phyloP scores from a whole-genome alignment of 2,329 filamentous ascomycete genomes.

The Mollisia scopiformis region DNA sequence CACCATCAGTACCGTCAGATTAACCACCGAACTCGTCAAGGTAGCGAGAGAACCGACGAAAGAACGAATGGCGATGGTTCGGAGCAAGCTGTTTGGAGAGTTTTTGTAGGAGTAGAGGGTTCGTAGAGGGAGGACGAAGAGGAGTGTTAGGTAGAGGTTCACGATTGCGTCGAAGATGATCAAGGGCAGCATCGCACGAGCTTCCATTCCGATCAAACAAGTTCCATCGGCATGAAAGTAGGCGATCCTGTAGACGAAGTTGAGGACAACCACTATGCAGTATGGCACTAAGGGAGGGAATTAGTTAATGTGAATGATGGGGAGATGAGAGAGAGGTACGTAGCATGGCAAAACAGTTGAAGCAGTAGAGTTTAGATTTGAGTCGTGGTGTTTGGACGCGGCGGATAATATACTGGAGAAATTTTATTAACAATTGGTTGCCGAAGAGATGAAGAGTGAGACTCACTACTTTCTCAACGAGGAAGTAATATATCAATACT shows the following conservation, averaged over 20 bases:
- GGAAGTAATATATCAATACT: conserved; percentile 63
- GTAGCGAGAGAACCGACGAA: conserved; percentile 41
- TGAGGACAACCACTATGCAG: conserved; percentile 19
- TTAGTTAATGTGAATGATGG: not conserved
- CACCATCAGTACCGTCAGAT: conserved; percentile 60
- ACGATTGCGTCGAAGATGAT: conserved; percentile 62
- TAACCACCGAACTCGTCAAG: conserved; percentile 42
- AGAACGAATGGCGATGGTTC: conserved; percentile 57
- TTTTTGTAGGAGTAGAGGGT: conserved; percentile 55
- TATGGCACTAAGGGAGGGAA: conserved; percentile 24
- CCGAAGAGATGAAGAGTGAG: conserved; percentile 29
- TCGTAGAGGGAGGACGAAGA: conserved; percentile 28
- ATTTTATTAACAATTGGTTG: not conserved
- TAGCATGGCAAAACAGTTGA: conserved; percentile 63
- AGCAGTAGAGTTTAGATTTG: conserved; percentile 60
- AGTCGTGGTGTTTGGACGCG: conserved; percentile 40
- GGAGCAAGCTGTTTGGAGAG: conserved; percentile 47
- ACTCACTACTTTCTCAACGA: conserved; percentile 66
- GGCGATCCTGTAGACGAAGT: conserved; percentile 54
- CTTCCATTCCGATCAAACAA: conserved; percentile 65
- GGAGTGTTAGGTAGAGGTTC: conserved; percentile 42
- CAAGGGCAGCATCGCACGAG: conserved; percentile 59
- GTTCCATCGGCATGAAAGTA: conserved; percentile 44
- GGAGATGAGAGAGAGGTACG: conserved; percentile 32
- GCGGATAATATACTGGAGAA: conserved; percentile 42